Evolutionary conservation across 345 rosid species (phyloP), one percentile per base, ranked within the genome.

Genomic region (Firmiana major): DNA sequence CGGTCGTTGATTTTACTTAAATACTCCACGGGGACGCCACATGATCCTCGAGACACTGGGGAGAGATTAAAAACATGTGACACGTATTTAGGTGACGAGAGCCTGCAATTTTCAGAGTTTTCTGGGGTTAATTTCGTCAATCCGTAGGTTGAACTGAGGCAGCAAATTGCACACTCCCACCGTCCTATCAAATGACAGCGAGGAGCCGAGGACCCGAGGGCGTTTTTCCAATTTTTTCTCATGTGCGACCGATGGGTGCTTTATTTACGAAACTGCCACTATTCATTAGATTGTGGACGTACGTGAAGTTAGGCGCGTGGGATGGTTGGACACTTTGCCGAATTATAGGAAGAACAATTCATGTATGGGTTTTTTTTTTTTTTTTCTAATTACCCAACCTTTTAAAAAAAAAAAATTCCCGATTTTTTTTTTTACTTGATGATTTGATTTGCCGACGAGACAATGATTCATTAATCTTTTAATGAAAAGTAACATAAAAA

Each of bases 281-380:
- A 1, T 38, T 19, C 19, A 42, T 55, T 51, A 51, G 71, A 6
- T 6, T 21, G 75, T 77, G 78, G 6, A 0, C 10, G 51, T 48
- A 80, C 79, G 73, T 22, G n/a, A 21, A 5, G n/a, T 13, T 7
- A n/a, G 51, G 76, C 8, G 73, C 28, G 76, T 83, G 58, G 28
- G 58, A 16, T 10, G 40, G 0, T n/a, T 21, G 38, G 19, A 31
- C 26, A 5, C 54, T 48, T 57, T 53, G 76, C 76, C 2, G 16
- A 8, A 31, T 15, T n/a, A 57, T 36, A n/a, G 75, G 57, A 63
- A 71, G 65, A 51, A 42, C 46, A 62, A 38, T 42, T 63, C 45
- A 63, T 21, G 60, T 34, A 15, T 6, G n/a, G 8, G n/a, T n/a
- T n/a, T 26, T 28, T 31, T 40, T 6, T 31, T 62, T 40, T 6